Evolutionary conservation across 768 basidiomycete species (phyloP).

Genomic region (Daedaleopsis nitida): DNA sequence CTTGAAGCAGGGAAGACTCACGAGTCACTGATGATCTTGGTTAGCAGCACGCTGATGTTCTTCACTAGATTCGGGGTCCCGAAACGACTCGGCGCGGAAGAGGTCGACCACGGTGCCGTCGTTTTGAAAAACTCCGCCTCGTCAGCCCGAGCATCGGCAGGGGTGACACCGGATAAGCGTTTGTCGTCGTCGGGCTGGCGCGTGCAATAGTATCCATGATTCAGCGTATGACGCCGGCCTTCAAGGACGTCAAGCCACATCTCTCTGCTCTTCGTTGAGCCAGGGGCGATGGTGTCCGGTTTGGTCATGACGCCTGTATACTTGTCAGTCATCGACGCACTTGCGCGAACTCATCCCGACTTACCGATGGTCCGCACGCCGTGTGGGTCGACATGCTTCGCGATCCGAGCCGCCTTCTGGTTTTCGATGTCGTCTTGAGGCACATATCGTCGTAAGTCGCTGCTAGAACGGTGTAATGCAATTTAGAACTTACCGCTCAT

Average conservation of each 20-base stretch:
- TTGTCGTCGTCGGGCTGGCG: conserved; percentile 65
- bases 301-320: too few relatives aligned
- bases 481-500: conserved; percentile 22
- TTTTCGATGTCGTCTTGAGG: conserved; percentile 73
- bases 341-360: too few relatives aligned
- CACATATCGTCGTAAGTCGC: background rate
- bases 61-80: conserved; percentile 57
- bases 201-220: conserved; percentile 59
- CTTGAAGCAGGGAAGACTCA: background rate
- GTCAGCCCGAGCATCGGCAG: conserved; percentile 39
- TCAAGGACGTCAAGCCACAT: conserved; percentile 57
- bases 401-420: conserved; percentile 67
- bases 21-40: conserved; percentile 25
- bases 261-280: conserved; percentile 42
- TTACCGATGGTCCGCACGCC: conserved; percentile 71
- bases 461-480: background rate
- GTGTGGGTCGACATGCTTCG: conserved; percentile 56
- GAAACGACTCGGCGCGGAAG: conserved; percentile 49
- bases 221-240: conserved; percentile 46
- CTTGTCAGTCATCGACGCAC: too few relatives aligned
- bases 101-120: conserved; percentile 53
- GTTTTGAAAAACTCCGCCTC: conserved; percentile 49
- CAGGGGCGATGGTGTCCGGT: conserved; percentile 38
- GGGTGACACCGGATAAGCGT: conserved; percentile 41
- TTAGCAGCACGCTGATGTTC: conserved; percentile 53